phyloP scores from a whole-genome alignment of 495 filamentous ascomycete species.

The Lophiostoma macrostomum region DNA sequence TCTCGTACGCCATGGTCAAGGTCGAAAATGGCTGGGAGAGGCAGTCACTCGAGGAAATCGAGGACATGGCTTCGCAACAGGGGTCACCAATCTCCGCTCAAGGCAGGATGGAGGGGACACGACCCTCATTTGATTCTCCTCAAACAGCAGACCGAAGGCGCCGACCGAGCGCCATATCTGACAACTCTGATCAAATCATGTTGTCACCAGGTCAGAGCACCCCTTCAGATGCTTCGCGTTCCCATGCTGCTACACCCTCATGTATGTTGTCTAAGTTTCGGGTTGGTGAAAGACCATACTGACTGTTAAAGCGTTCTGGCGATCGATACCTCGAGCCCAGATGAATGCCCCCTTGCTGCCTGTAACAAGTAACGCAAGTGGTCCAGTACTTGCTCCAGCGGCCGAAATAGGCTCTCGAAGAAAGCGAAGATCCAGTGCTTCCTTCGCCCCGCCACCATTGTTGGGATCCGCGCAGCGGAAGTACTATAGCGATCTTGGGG shows the following conservation, averaged over 20 bases:
- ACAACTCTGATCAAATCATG: slow-evolving; percentile 29
- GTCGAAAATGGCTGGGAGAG: slow-evolving; percentile 82
- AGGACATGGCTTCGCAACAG: slow-evolving; percentile 62
- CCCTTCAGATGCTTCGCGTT: slow-evolving; percentile 15
- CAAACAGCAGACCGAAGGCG: slow-evolving; percentile 18
- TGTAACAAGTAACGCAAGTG: slow-evolving; percentile 4
- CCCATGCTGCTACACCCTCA: slow-evolving; percentile 11
- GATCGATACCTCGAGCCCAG: slow-evolving; percentile 1
- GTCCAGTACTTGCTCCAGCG: slow-evolving; percentile 28
- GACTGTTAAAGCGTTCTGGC: slow-evolving; percentile 25
- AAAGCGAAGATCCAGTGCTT: slow-evolving; percentile 32
- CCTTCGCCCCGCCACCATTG: slow-evolving; percentile 26
- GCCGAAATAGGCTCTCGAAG: slow-evolving; percentile 30
- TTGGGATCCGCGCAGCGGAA: slow-evolving; percentile 23
- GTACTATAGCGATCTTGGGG: slow-evolving; percentile 29
- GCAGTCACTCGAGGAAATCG: slow-evolving; percentile 65
- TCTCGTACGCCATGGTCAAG: slow-evolving; percentile 88
- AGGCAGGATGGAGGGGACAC: slow-evolving; percentile 6
- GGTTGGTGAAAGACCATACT: neutral
- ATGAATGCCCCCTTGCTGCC: neutral
- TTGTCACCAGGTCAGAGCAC: slow-evolving; percentile 21
- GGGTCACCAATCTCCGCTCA: slow-evolving; percentile 21
- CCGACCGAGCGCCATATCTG: slow-evolving; percentile 30
- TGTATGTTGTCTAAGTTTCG: slow-evolving; percentile 10
- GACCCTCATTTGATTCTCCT: slow-evolving; percentile 25